A percentile compares a stretch with the other conserved stretches of the same genome.
Evolutionary conservation across 2,329 filamentous ascomycete genomes (phyloP).

Genomic region (Talaromyces verruculosus): DNA sequence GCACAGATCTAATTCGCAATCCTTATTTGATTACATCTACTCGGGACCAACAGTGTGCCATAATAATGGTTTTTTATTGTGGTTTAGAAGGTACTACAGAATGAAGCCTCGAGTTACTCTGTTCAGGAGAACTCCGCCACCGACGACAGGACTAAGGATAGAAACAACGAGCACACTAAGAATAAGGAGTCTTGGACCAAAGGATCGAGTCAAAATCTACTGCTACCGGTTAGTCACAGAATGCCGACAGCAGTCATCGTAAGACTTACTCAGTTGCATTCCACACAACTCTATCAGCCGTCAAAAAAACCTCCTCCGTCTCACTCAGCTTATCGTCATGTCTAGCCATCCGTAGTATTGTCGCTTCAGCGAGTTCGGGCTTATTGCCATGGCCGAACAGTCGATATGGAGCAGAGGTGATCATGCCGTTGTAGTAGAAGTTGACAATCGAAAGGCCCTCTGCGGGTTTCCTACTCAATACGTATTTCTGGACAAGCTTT

Average conservation of each 20-base stretch:
- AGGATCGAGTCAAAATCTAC: slow-evolving; percentile 11
- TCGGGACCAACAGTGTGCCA: too few species aligned
- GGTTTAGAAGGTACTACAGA: background rate
- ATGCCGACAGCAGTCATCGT: background rate
- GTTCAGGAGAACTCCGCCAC: slow-evolving; percentile 1
- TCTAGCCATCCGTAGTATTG: slow-evolving; percentile 32
- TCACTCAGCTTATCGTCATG: slow-evolving; percentile 29
- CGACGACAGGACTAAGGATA: slow-evolving; percentile 2
- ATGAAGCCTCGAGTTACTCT: background rate
- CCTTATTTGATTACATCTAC: background rate
- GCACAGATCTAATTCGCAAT: background rate
- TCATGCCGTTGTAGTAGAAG: slow-evolving; percentile 40
- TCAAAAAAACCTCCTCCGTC: slow-evolving; percentile 25
- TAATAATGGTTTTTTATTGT: background rate
- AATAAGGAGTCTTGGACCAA: slow-evolving; percentile 9
- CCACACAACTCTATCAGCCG: slow-evolving; percentile 9
- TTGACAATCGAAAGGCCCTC: slow-evolving; percentile 31
- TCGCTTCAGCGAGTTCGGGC: slow-evolving; percentile 34
- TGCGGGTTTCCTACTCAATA: slow-evolving; percentile 31
- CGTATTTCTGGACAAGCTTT: slow-evolving; percentile 27
- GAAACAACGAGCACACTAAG: slow-evolving; percentile 3
- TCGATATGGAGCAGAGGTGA: slow-evolving; percentile 39
- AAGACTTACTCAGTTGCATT: background rate
- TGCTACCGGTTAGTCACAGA: background rate
- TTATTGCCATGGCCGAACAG: slow-evolving; percentile 36